Evolutionary conservation across 805 yeast species (phyloP), one percentile per base, ranked within the genome.

Genomic region (Yueomyces sp.): DNA sequence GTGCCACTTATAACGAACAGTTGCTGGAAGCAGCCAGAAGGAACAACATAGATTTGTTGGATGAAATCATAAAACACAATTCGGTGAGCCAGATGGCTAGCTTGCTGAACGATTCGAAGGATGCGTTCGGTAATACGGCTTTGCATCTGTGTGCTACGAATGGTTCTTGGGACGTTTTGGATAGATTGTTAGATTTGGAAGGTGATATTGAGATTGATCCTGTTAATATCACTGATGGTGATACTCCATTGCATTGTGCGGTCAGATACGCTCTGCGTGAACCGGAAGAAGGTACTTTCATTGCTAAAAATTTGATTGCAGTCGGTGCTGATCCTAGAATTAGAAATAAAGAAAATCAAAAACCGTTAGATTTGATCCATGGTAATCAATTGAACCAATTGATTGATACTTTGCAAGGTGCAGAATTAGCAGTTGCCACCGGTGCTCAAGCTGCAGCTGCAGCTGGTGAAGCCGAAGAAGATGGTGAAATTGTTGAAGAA

Each of bases 171-270:
- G 96, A 87, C 54, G 83, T 83, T 34, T 68, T 92, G 56, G 96
- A 90, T 58, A 64, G 72, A 42, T 66, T 90, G 26, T 68, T 90
- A 47, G 96, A 90, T 60, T 79, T 81, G 44, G 94, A 85, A 47
- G 63, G 62, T 30, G 95, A 92, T 2, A 87, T 88, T 26, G 95
- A 88, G 51, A 79, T 88, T 31, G 95, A 92, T 60, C 92, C 95
- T 11, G 58, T 63, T 37, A 83, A 83, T 60, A 70, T 77, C 36
- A 45, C 73, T 30, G 81, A 81, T 42, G 88, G 87, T 36, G 88
- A 85, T 50, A 85, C 96, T 1, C 96, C 98, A 11, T 71, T 92
- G 49, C 97, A 90, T 62, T 65, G 74, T 48, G 94, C 95, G 4
- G 95, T 81, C 9, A 74, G 73, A 47, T 90, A 83, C 60, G 71